phyloP scores from a whole-genome alignment of 1,139 yeast genomes.

The Yamadazyma dendronema region DNA sequence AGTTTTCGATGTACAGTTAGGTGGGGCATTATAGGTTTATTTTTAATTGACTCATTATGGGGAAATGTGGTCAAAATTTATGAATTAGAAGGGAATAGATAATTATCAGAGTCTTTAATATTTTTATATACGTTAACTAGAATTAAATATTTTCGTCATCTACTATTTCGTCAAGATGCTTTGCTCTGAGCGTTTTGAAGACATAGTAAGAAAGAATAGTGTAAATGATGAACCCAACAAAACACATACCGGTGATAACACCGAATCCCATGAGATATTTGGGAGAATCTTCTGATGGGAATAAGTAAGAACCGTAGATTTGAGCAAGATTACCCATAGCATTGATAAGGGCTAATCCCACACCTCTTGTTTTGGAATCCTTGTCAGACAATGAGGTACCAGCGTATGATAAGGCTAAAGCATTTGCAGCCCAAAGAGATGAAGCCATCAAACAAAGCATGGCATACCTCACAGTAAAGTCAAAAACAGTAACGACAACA shows the following conservation, averaged over 20 bases:
- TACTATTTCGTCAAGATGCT: no score
- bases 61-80: no score
- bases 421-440: constrained; percentile 13
- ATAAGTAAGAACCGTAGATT: constrained; percentile 13
- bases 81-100: no score
- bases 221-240: constrained; percentile 8
- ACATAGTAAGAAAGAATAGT: no score
- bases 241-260: constrained; percentile 15
- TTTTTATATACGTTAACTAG: no score
- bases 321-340: constrained; percentile 14
- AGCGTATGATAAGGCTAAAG: constrained; percentile 12
- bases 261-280: constrained; percentile 15
- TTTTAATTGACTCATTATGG: no score
- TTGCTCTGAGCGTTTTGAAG: no score
- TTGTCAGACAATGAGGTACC: constrained; percentile 13
- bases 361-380: constrained; percentile 13
- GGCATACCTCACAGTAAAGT: constrained; percentile 10
- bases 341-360: constrained; percentile 14
- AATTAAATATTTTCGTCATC: no score
- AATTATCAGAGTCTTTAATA: no score
- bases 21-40: no score
- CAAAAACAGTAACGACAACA: constrained; percentile 9
- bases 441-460: constrained; percentile 15
- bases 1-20: no score
- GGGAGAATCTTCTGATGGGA: constrained; percentile 10